Percentiles rank a stretch among this genome's conserved stretches.
phyloP scores from a whole-genome alignment of 2,329 filamentous ascomycete species.

The Fusarium mundagurra region DNA sequence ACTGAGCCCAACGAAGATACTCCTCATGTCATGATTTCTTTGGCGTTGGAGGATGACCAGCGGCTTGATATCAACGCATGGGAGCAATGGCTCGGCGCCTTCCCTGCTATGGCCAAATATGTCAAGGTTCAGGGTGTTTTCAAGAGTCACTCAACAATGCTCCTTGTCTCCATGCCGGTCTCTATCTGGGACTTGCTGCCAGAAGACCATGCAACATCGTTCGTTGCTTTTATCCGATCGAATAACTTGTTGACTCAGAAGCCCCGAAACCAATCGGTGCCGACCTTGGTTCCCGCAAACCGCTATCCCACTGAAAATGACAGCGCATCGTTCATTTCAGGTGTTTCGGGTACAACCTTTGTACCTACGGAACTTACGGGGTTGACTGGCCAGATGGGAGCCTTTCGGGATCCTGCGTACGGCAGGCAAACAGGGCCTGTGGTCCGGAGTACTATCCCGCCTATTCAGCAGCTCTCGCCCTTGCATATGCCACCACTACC shows the following conservation, averaged over 20 bases:
- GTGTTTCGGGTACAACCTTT: conserved; percentile 49
- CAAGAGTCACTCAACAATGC: conserved; percentile 68
- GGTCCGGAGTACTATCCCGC: conserved; percentile 13
- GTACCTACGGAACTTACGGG: conserved; percentile 44
- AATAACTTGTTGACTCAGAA: conserved; percentile 60
- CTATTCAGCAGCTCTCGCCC: conserved; percentile 37
- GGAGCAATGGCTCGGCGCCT: conserved; percentile 65
- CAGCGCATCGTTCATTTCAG: conserved; percentile 45
- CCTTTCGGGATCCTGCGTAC: conserved; percentile 35
- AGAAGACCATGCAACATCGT: conserved; percentile 65
- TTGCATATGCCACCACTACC: conserved; percentile 24
- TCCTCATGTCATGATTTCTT: conserved; percentile 69
- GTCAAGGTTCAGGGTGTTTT: conserved; percentile 70
- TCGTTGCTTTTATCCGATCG: conserved; percentile 67
- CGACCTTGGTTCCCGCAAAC: conserved; percentile 38
- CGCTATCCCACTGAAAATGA: conserved; percentile 39
- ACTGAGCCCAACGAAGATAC: conserved; percentile 63
- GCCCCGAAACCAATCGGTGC: conserved; percentile 31
- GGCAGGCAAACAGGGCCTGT: conserved; percentile 20
- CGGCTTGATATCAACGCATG: conserved; percentile 66
- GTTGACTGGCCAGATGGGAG: conserved; percentile 29
- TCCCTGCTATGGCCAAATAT: conserved; percentile 67
- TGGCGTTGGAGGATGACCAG: conserved; percentile 68
- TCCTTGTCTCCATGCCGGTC: conserved; percentile 67
- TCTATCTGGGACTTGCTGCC: conserved; percentile 69